Conservation (phyloP, 306 rosid genomes). For the Carpinus viminea region DNA sequence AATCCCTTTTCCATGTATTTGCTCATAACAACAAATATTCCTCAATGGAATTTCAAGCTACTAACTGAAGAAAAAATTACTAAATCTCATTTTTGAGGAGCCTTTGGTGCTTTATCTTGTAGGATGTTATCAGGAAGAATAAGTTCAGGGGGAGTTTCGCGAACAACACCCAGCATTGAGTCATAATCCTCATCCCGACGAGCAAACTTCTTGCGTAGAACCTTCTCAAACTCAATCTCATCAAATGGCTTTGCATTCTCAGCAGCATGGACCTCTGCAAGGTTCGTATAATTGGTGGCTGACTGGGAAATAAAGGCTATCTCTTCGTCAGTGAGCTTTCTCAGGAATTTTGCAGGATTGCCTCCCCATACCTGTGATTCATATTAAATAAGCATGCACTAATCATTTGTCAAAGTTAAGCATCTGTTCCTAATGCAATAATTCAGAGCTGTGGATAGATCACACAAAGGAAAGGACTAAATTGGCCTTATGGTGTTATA, state of each 20-base stretch:
- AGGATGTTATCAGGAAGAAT: slow-evolving; percentile 78
- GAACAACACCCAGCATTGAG: slow-evolving; percentile 81
- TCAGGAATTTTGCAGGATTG: slow-evolving; percentile 89
- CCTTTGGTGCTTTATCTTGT: slow-evolving; percentile 60
- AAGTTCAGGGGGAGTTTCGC: slow-evolving; percentile 80
- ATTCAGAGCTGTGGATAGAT: not conserved
- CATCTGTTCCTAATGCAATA: not conserved
- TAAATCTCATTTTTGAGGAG: slow-evolving; percentile 33
- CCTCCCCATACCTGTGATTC: slow-evolving; percentile 90
- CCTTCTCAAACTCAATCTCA: slow-evolving; percentile 86
- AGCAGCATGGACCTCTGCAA: slow-evolving; percentile 95
- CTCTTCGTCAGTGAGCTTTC: slow-evolving; percentile 91
- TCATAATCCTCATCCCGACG: slow-evolving; percentile 80
- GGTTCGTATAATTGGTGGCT: slow-evolving; percentile 72
- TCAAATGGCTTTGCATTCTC: slow-evolving; percentile 78
- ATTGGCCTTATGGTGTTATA: not conserved
- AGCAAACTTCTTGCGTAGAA: slow-evolving; percentile 83
- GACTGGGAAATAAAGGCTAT: slow-evolving; percentile 80
- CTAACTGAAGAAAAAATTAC: slow-evolving; percentile 23
- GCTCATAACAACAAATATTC: slow-evolving; percentile 42
- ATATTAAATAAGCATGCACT: not conserved
- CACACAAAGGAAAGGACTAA: not conserved
- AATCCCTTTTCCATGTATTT: slow-evolving; percentile 55
- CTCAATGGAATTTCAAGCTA: slow-evolving; percentile 41
- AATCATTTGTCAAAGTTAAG: not conserved